Base-by-base conservation (phyloP, 768 basidiomycete genomes). In the Tricholoma saponaceum region DNA sequence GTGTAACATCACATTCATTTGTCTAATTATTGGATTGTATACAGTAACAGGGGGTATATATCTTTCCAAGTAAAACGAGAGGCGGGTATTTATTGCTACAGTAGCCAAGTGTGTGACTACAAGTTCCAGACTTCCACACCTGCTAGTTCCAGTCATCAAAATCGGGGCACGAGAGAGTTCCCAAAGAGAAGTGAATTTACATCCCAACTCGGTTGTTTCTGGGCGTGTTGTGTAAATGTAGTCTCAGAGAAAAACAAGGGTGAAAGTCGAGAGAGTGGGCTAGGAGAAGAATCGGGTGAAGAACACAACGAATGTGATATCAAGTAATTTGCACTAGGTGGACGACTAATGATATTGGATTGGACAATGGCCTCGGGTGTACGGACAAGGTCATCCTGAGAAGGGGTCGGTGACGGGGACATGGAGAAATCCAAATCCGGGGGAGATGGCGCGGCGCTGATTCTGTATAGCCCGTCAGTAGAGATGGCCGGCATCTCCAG, bases 401-500 rank as follows among this genome's bases (percentile, higher is more conserved):
- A 54, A 43, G 39, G 53, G n/a, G 52, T 26, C 13, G 52, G 39
- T 43, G 53, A 54, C 44, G 53, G 53, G 20, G 53, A 54, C 26
- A 54, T 20, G 32, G 53, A 54, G 28, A 43, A 54, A 30, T 54
- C 41, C 4, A 54, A 44, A 18, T 18, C 8, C 14, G 53, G 53
- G 12, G 52, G 52, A 41, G 53, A 43, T 25, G 41, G 30, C 20
- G 41, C 26, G 4, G 39, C 12, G 4, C 32, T 32, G 9, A 54
- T 26, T 12, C 41, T 44, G n/a, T 44, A 32, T 43, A 20, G 28
- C 10, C 22, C 28, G 5, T 41, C 41, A 16, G 52, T 37, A 26
- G 22, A 14, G 33, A 39, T 53, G 53, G 10, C 10, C 39, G 3
- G 41, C 53, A 44, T 20, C 13, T 9, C 53, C 39, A 18, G 4